A percentile compares a stretch with the other conserved stretches of the same genome.
phyloP scores from a whole-genome alignment of 306 rosid genomes.

The Luffa aegyptiaca region DNA sequence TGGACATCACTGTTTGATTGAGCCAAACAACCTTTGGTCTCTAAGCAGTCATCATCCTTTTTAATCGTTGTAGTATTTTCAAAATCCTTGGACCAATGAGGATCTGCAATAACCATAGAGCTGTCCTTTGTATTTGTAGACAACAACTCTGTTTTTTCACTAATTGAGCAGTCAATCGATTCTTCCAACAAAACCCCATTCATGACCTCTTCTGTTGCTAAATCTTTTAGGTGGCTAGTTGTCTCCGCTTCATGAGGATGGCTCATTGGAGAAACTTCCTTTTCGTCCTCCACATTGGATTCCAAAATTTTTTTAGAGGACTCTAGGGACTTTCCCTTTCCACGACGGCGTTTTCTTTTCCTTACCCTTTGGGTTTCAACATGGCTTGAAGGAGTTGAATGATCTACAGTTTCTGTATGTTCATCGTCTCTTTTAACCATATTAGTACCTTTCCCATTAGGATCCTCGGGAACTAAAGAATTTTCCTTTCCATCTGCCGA shows the following conservation, averaged over 20 bases:
- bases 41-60: background rate
- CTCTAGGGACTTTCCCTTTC: background rate
- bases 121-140: background rate
- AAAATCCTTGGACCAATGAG: background rate
- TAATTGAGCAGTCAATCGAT: background rate
- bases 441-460: background rate
- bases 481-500: constrained; percentile 6
- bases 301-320: background rate
- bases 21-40: background rate
- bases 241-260: background rate
- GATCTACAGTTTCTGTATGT: background rate
- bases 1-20: background rate
- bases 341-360: background rate
- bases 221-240: background rate
- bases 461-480: background rate
- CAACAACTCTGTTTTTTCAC: background rate
- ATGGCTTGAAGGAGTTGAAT: background rate
- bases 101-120: background rate
- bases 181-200: background rate
- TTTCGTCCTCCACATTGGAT: background rate
- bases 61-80: background rate
- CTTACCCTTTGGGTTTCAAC: background rate
- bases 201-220: background rate
- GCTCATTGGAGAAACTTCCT: background rate
- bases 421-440: background rate